phyloP scores from a whole-genome alignment of 345 rosid genomes.

The Garcia nutans region DNA sequence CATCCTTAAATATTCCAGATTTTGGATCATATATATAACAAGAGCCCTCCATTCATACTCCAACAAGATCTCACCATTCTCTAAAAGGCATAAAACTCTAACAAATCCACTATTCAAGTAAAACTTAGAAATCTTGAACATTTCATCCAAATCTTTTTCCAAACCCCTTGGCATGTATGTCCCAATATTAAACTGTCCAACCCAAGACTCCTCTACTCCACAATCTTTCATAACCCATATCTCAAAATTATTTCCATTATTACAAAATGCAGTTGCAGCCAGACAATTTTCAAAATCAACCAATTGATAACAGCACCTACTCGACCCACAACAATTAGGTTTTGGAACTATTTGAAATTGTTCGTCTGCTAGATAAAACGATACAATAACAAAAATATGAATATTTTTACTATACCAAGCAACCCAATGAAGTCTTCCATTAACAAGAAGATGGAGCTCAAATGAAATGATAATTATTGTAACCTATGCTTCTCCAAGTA shows the following conservation, averaged over 20 bases:
- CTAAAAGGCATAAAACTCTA: slow-evolving; percentile 43
- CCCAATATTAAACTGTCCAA: slow-evolving; percentile 24
- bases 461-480: background rate
- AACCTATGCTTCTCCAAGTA: slow-evolving; percentile 25
- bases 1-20: slow-evolving; percentile 52
- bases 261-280: slow-evolving; percentile 9
- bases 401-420: background rate
- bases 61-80: slow-evolving; percentile 69
- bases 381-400: slow-evolving; percentile 17
- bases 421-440: slow-evolving; percentile 40
- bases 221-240: slow-evolving; percentile 34
- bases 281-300: slow-evolving; percentile 27
- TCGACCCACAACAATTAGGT: slow-evolving; percentile 3
- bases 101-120: slow-evolving; percentile 33
- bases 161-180: slow-evolving; percentile 14
- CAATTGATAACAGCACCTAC: background rate
- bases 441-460: slow-evolving; percentile 18
- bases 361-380: slow-evolving; percentile 29
- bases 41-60: slow-evolving; percentile 69
- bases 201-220: slow-evolving; percentile 33
- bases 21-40: slow-evolving; percentile 66
- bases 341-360: slow-evolving; percentile 19
- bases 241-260: background rate
- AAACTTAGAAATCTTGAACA: slow-evolving; percentile 47
- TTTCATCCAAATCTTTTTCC: background rate